Conservation (phyloP, 2,329 filamentous ascomycete genomes). For the Fusarium pseudograminearum region DNA sequence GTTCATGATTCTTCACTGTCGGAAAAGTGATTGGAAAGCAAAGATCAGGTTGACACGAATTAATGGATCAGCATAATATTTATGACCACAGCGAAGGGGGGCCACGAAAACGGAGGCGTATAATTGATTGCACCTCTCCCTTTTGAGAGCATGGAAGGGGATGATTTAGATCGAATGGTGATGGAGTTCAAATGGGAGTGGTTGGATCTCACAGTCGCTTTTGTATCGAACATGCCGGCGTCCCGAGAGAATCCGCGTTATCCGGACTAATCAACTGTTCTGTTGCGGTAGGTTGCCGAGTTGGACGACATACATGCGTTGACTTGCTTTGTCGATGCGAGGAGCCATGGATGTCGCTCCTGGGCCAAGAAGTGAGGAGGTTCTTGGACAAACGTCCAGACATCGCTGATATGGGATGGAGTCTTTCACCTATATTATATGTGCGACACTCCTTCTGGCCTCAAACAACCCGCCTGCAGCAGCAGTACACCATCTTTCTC, state of each 20-base stretch:
- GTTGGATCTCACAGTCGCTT: constrained; percentile 38
- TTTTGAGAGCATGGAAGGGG: constrained; percentile 21
- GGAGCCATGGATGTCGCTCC: background rate
- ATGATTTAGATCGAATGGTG: constrained; percentile 22
- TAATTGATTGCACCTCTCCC: constrained; percentile 26
- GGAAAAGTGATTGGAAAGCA: constrained; percentile 2
- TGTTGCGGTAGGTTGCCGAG: constrained; percentile 3
- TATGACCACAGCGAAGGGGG: constrained; percentile 34
- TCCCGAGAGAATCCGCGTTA: constrained; percentile 26
- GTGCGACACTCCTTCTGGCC: constrained; percentile 17
- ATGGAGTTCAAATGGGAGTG: constrained; percentile 30
- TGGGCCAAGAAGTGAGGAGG: background rate
- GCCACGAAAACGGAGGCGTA: constrained; percentile 24
- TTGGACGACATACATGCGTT: constrained; percentile 9
- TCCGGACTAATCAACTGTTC: constrained; percentile 30
- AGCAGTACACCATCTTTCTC: constrained; percentile 32
- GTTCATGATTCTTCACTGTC: background rate
- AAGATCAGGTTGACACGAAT: constrained; percentile 34
- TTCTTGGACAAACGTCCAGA: background rate
- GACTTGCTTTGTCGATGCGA: constrained; percentile 2
- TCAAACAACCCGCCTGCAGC: constrained; percentile 19
- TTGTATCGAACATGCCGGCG: constrained; percentile 39
- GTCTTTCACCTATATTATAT: constrained; percentile 34
- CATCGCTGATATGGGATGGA: background rate
- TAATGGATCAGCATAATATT: constrained; percentile 42